Evolutionary conservation across 1,139 yeast species (phyloP), one percentile per base, ranked within the genome.

Genomic region (Suhomyces atakaporum): DNA sequence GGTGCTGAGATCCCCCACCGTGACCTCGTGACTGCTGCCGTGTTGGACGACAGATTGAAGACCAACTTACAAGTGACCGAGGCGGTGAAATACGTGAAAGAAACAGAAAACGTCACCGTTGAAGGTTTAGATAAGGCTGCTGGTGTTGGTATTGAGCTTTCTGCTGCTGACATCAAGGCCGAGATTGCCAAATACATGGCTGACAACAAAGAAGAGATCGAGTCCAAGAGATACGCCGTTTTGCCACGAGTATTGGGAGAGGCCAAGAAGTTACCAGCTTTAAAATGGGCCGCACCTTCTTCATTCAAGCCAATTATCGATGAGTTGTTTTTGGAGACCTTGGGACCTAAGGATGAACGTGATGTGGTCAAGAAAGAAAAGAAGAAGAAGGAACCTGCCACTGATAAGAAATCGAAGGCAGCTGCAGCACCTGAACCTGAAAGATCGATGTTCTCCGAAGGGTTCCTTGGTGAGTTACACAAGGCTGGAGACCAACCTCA

Each of bases 331-430:
- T 65, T 86, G 45, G 78, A 67, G 30, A 62, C 82, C 18, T 66
- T 89, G 37, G 98, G 98, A 15, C 97, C 98, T 34, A 92, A 90
- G 62, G 98, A 92, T 57, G 98, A 90, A 56, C 80, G 98, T 45
- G 98, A 92, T 58, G 73, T 82, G 16, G 75, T 81, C 38, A 86
- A 86, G 66, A 84, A 86, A 69, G 87, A 82, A 56, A 83, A 84
- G 70, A 81, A 80, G 57, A 72, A 74, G 58, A 65, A 69, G 52
- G 61, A 64, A 19, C 45, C 54, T 3, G 43, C 53, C 5, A 54
- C 53, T 24, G 48, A 53, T 13, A 50, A 56, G 31, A 56, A 58
- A 20, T 49, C 49, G n/a, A 54, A 53, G 5, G 46, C 49, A 4
- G 53, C 38, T 4, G 45, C 51, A 12, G 45, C 51, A 12, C 57